These are phyloP conservation scores for Termitomyces bulborhizus DNA, from an alignment of 768 basidiomycete species.

Conservation along the genomic window DNA sequence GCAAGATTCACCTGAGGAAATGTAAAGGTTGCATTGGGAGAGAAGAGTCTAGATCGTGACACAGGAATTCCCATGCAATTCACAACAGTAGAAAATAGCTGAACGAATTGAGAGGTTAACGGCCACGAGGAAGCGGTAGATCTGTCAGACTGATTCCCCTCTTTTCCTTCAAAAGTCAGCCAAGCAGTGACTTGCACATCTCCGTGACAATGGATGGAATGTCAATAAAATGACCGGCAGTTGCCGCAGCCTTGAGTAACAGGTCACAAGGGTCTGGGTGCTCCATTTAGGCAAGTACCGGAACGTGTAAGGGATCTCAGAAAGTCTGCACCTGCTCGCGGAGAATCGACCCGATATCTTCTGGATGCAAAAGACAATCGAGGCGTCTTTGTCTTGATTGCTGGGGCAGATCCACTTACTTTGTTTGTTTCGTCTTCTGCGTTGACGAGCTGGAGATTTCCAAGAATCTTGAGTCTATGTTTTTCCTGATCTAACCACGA, in stretches of 20 bases:
- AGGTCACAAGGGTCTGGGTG: too few species aligned
- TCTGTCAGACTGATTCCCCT: too few species aligned
- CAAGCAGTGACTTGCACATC: too few species aligned
- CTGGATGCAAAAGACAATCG: background rate
- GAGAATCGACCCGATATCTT: background rate
- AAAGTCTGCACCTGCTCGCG: background rate
- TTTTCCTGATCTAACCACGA: conserved; percentile 3
- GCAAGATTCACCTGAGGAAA: background rate
- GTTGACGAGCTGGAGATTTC: background rate
- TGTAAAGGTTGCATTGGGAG: background rate
- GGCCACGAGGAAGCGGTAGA: too few species aligned
- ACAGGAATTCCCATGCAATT: background rate
- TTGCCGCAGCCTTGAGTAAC: too few species aligned
- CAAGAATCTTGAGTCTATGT: background rate
- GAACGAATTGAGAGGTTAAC: too few species aligned
- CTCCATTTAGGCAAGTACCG: too few species aligned
- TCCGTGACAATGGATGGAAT: too few species aligned
- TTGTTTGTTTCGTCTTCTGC: background rate
- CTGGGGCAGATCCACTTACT: background rate
- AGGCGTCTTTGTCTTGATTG: background rate
- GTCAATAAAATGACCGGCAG: too few species aligned
- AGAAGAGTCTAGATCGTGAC: background rate
- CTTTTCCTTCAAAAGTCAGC: too few species aligned
- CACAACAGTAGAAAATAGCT: background rate
- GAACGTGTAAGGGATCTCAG: too few species aligned